Percentiles rank a stretch among this genome's conserved stretches.
These are phyloP conservation scores for Cyanodermella asteris DNA, from an alignment of 2,329 filamentous ascomycete genomes.

Conservation along the genomic window DNA sequence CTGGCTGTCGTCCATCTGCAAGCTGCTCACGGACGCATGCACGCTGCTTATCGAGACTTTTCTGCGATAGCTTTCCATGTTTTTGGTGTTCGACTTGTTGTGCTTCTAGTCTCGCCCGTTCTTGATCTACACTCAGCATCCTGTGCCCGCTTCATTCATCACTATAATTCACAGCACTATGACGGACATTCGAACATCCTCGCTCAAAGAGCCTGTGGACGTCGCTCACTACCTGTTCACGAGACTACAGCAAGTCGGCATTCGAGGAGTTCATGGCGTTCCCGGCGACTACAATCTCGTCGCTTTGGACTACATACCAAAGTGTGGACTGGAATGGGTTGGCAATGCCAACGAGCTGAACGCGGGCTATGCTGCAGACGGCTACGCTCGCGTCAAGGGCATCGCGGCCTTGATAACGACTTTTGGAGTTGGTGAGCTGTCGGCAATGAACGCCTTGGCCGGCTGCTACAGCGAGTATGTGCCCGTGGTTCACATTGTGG, in stretches of 20 bases:
- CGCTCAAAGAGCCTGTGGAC: slow-evolving; percentile 22
- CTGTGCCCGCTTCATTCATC: too few species aligned
- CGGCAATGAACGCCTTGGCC: slow-evolving; percentile 15
- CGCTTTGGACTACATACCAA: slow-evolving; percentile 34
- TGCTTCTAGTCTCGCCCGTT: too few species aligned
- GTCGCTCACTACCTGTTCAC: slow-evolving; percentile 28
- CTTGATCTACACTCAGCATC: too few species aligned
- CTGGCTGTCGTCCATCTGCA: too few species aligned
- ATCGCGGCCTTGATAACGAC: slow-evolving; percentile 32
- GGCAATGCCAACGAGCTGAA: slow-evolving; percentile 42
- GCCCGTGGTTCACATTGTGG: slow-evolving; percentile 38
- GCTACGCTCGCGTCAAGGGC: slow-evolving; percentile 33
- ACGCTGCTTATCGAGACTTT: too few species aligned
- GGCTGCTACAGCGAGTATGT: slow-evolving; percentile 36
- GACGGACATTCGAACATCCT: slow-evolving; percentile 20
- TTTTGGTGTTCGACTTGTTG: too few species aligned
- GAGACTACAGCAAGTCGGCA: slow-evolving; percentile 24
- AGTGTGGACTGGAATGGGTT: slow-evolving; percentile 32
- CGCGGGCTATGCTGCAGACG: slow-evolving; percentile 31
- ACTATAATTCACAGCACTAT: slow-evolving; percentile 12
- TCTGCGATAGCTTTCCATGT: too few species aligned
- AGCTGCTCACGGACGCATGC: too few species aligned
- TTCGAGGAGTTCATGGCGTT: slow-evolving; percentile 28
- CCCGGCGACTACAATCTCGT: slow-evolving; percentile 26
- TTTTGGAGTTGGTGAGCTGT: slow-evolving; percentile 35